Evolutionary conservation across 116 monocot genomes (phyloP).

Genomic region (Phalaenopsis hybrid): DNA sequence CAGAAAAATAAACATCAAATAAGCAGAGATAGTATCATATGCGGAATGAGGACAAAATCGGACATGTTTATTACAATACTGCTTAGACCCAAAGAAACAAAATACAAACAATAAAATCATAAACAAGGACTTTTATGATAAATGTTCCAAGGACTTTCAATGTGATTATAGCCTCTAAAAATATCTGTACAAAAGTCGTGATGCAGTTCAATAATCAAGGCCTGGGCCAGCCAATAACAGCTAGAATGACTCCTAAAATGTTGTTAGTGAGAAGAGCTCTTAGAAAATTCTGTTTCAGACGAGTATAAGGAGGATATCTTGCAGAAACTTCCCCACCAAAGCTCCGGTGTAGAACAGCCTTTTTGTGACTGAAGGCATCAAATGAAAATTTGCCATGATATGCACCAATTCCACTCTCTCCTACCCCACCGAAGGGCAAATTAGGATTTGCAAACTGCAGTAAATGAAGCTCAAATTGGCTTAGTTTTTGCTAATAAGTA

Average conservation of each 20-base stretch:
- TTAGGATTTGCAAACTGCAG: slow-evolving; percentile 55
- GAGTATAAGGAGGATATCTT: slow-evolving; percentile 78
- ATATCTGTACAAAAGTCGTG: neutral
- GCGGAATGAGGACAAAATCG: too few species aligned
- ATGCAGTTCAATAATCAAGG: neutral
- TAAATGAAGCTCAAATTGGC: neutral
- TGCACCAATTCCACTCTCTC: slow-evolving; percentile 71
- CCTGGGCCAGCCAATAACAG: slow-evolving; percentile 37
- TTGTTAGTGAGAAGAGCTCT: slow-evolving; percentile 46
- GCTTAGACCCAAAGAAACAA: too few species aligned
- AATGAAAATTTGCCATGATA: slow-evolving; percentile 94
- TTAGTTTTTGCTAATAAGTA: neutral
- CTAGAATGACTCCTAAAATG: slow-evolving; percentile 44
- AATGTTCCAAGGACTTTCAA: neutral
- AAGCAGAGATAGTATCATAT: too few species aligned
- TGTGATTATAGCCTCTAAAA: neutral
- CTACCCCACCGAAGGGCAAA: slow-evolving; percentile 86
- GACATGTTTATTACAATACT: too few species aligned
- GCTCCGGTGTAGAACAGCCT: slow-evolving; percentile 48
- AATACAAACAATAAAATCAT: too few species aligned
- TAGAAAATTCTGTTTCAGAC: slow-evolving; percentile 41
- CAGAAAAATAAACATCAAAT: too few species aligned
- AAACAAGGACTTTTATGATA: too few species aligned
- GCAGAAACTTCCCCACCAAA: slow-evolving; percentile 53
- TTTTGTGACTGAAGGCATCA: slow-evolving; percentile 90